Evolutionary conservation across 2,329 filamentous ascomycete species (phyloP).

Genomic region (Fragosphaeria purpurea): DNA sequence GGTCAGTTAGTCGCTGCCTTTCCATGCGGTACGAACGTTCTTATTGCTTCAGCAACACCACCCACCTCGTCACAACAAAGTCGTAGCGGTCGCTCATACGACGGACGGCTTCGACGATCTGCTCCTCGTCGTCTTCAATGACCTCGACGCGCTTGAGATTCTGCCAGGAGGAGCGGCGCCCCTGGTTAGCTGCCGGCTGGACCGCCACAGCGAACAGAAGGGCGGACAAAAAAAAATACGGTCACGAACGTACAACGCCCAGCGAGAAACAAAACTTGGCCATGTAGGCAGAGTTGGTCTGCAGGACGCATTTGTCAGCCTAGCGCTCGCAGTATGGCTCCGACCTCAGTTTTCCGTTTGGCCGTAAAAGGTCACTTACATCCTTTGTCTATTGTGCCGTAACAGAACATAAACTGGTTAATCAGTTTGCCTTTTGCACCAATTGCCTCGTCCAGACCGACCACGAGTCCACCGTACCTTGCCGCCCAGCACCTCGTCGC

Average conservation of each 20-base stretch:
- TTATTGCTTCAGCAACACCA: neutral
- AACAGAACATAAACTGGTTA: neutral
- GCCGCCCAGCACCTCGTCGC: conserved; percentile 91
- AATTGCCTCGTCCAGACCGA: neutral
- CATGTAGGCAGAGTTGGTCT: conserved; percentile 56
- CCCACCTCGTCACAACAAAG: conserved; percentile 75
- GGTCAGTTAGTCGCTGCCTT: neutral
- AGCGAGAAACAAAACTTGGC: conserved; percentile 55
- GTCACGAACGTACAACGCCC: conserved; percentile 41
- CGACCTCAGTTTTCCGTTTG: too few relatives aligned
- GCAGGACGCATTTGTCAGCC: neutral
- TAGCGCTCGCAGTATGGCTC: too few relatives aligned
- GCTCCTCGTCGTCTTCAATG: conserved; percentile 81
- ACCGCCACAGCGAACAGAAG: too few relatives aligned
- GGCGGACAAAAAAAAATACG: neutral
- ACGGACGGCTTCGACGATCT: conserved; percentile 78
- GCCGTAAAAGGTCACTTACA: conserved; percentile 7
- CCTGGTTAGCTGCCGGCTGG: too few relatives aligned
- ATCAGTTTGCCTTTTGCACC: too few relatives aligned
- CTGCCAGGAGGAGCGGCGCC: too few relatives aligned
- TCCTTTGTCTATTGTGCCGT: conserved; percentile 10
- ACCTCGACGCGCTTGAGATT: conserved; percentile 75
- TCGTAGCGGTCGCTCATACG: conserved; percentile 88
- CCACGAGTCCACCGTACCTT: conserved; percentile 50
- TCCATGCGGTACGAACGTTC: neutral